Evolutionary conservation across 768 basidiomycete genomes (phyloP), one percentile per base, ranked within the genome.

Genomic region (Boletus bicolor): DNA sequence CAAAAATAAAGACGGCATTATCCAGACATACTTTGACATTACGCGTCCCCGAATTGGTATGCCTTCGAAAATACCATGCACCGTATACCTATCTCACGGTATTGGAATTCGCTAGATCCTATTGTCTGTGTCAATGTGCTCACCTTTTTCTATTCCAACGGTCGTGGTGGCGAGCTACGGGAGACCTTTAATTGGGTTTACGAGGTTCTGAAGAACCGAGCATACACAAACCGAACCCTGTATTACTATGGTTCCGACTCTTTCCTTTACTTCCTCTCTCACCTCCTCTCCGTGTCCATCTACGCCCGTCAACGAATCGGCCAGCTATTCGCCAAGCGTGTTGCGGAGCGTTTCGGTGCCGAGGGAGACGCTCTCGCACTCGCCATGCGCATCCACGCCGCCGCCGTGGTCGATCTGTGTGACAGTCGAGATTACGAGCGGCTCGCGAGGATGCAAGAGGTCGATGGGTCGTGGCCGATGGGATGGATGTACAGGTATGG

Each of bases 131-230:
- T 49, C 36, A 64, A 67, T 7, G 56, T 56, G 0, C 64, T 67
- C 62, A 53, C 58, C 0, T 48, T 65, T 48, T 67, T 65, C 43
- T 45, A 67, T 37, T 41, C 50, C 42, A 67, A 67, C 4, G 64
- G 54, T 19, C 65, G 58, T 0, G 64, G 64, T 0, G 5, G 37
- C 11, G 58, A 67, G 37, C 50, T 65, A 5, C 39, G 26, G 26
- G 61, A 67, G 47, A 64, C 64, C 1, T 66, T 66, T 19, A 32
- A 64, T 38, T 64, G 63, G 64, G 48, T 64, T 0, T 55, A 60
- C 24, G 39, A 53, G 6, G 62, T 65, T 4, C 30, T 67, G 14
- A 65, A 64, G 56, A 64, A 67, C 38, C 44, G 59, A 17, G 64
- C 64, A 4, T 65, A 65, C 36, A 56, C 44, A 15, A 47, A 60